phyloP scores from a whole-genome alignment of 345 rosid genomes.

The Noccaea bulbosa region DNA sequence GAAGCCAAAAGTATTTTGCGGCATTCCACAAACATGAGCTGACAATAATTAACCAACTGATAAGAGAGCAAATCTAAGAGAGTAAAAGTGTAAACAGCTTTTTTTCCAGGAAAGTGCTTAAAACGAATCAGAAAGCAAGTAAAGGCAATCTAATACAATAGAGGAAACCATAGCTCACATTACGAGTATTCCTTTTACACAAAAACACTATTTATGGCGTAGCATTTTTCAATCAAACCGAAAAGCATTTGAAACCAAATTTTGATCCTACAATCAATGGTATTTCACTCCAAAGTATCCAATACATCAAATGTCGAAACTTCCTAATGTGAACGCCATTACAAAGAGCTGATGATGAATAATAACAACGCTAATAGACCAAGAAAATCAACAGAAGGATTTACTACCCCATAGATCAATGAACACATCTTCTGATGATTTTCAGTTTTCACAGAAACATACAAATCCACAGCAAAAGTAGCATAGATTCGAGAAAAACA shows the following conservation, averaged over 20 bases:
- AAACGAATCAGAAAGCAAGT: constrained; percentile 15
- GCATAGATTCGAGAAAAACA: constrained; percentile 23
- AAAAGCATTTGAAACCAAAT: constrained; percentile 8
- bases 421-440: no score
- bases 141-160: constrained; percentile 43
- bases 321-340: constrained; percentile 7
- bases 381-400: not conserved
- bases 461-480: constrained; percentile 33
- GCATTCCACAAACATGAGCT: constrained; percentile 3
- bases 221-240: constrained; percentile 7
- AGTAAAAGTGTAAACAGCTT: constrained; percentile 3
- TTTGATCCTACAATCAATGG: not conserved
- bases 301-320: constrained; percentile 4
- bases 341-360: constrained; percentile 17
- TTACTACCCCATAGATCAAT: constrained; percentile 20
- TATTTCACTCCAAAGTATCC: not conserved
- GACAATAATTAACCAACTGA: constrained; percentile 21
- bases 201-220: not conserved
- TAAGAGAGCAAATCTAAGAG: constrained; percentile 32
- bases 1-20: not conserved
- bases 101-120: constrained; percentile 32
- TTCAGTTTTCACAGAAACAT: not conserved
- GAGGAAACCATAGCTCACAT: constrained; percentile 10
- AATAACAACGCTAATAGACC: not conserved
- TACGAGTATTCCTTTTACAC: constrained; percentile 31